Percentiles rank a stretch among this genome's conserved stretches.
Evolutionary conservation across 2,329 filamentous ascomycete species (phyloP).

Genomic region (Torrubiella hemipterigena): DNA sequence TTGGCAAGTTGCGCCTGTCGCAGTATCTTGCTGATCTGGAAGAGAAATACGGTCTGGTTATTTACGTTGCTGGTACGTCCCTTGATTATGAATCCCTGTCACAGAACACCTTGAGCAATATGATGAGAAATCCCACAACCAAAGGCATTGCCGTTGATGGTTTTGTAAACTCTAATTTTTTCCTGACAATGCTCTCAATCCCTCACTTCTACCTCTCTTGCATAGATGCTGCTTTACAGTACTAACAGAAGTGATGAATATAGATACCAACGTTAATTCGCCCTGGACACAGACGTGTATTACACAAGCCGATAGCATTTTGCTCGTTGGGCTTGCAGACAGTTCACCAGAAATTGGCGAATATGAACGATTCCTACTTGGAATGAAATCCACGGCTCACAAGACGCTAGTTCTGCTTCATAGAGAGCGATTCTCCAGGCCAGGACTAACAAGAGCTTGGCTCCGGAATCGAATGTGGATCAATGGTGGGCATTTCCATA

Average conservation of each 20-base stretch:
- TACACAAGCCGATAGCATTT: slow-evolving; percentile 88
- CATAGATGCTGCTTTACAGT: slow-evolving; percentile 3
- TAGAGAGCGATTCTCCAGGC: slow-evolving; percentile 72
- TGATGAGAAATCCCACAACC: slow-evolving; percentile 42
- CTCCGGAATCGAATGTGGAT: slow-evolving; percentile 91
- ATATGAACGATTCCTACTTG: slow-evolving; percentile 90
- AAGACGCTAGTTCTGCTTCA: slow-evolving; percentile 89
- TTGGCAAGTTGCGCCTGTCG: slow-evolving; percentile 91
- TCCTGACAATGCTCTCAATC: slow-evolving; percentile 33
- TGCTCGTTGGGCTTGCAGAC: slow-evolving; percentile 84
- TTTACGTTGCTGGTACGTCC: slow-evolving; percentile 72
- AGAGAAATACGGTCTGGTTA: slow-evolving; percentile 89
- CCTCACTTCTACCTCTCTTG: background rate
- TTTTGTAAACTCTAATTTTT: slow-evolving; percentile 56
- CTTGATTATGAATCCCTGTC: slow-evolving; percentile 3
- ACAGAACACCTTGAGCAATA: slow-evolving; percentile 9
- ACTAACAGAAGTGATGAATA: slow-evolving; percentile 4
- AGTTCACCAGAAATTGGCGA: slow-evolving; percentile 84
- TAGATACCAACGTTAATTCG: slow-evolving; percentile 90
- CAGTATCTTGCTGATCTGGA: slow-evolving; percentile 95
- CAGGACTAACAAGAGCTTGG: slow-evolving; percentile 82
- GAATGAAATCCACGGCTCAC: slow-evolving; percentile 91
- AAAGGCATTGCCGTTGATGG: slow-evolving; percentile 43
- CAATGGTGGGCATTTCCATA: slow-evolving; percentile 93
- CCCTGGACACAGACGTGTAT: slow-evolving; percentile 99